Evolutionary conservation across 139 green algal genomes (phyloP).

Genomic region (Diplosphaera chodatii): DNA sequence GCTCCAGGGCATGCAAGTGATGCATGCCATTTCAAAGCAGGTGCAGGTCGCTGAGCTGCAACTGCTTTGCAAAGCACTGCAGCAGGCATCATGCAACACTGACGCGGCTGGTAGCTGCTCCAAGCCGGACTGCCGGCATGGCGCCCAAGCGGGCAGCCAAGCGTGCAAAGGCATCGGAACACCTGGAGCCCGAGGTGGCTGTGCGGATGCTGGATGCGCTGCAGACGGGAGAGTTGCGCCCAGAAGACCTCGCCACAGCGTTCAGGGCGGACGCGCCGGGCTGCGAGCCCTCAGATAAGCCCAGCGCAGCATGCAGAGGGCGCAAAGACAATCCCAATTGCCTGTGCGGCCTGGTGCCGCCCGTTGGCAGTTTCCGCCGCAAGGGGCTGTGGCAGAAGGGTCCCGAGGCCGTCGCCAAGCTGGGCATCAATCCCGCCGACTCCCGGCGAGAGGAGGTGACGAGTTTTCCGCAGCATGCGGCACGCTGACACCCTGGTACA

Average conservation of each 20-base stretch:
- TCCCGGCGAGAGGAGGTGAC: slow-evolving; percentile 11
- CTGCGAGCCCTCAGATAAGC: neutral
- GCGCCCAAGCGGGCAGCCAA: neutral
- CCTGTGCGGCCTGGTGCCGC: slow-evolving; percentile 58
- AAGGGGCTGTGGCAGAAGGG: slow-evolving; percentile 77
- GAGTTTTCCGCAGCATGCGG: neutral
- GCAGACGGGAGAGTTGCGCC: neutral
- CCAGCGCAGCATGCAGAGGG: slow-evolving; percentile 3
- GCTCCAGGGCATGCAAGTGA: no score
- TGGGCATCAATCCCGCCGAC: slow-evolving; percentile 40
- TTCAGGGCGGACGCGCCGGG: neutral
- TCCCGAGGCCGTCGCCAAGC: slow-evolving; percentile 14
- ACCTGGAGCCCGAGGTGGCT: neutral
- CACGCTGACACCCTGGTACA: no score
- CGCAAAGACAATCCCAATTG: slow-evolving; percentile 57
- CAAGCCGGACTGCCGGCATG: neutral
- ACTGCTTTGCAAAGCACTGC: no score
- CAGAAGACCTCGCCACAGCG: neutral
- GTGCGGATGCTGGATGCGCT: neutral
- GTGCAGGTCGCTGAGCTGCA: no score
- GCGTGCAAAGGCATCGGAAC: neutral
- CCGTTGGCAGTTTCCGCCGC: slow-evolving; percentile 30
- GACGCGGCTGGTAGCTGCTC: no score
- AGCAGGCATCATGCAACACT: no score
- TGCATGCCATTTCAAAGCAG: no score